Evolutionary conservation across 345 rosid species (phyloP).

Genomic region (Laguncularia racemosa): DNA sequence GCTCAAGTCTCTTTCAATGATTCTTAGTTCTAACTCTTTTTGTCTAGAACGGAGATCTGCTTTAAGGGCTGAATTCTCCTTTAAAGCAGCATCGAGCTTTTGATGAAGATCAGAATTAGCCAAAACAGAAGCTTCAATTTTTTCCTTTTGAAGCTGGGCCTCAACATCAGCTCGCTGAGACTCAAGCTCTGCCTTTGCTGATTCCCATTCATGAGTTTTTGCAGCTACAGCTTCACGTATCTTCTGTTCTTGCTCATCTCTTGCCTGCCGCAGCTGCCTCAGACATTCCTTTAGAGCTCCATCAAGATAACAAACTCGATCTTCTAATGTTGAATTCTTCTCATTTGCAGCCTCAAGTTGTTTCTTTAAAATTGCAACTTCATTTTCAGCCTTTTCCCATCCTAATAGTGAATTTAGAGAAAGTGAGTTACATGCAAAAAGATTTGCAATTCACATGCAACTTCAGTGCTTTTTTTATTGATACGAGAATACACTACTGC

Average conservation of each 20-base stretch:
- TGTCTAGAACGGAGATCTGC: constrained; percentile 37
- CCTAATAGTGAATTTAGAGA: constrained; percentile 32
- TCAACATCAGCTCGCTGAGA: constrained; percentile 36
- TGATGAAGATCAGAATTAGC: constrained; percentile 26
- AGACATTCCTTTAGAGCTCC: constrained; percentile 94
- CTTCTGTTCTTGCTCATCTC: constrained; percentile 78
- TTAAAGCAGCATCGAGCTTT: constrained; percentile 53
- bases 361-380: constrained; percentile 52
- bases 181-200: constrained; percentile 44
- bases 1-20: constrained; percentile 79
- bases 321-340: constrained; percentile 51
- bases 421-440: too few relatives aligned
- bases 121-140: constrained; percentile 21
- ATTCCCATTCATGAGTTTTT: constrained; percentile 59
- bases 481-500: too few relatives aligned
- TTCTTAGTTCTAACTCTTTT: constrained; percentile 52
- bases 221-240: constrained; percentile 46
- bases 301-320: constrained; percentile 77
- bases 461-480: too few relatives aligned
- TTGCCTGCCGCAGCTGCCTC: constrained; percentile 78
- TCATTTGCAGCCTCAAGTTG: constrained; percentile 56
- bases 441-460: too few relatives aligned
- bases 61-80: constrained; percentile 56
- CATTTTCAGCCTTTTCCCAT: constrained; percentile 98
- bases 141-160: constrained; percentile 27